Percentiles rank a stretch among this genome's conserved stretches.
These are phyloP conservation scores for Vaccinium myrtillus DNA, from an alignment of 148 eudicot genomes.

Conservation along the genomic window DNA sequence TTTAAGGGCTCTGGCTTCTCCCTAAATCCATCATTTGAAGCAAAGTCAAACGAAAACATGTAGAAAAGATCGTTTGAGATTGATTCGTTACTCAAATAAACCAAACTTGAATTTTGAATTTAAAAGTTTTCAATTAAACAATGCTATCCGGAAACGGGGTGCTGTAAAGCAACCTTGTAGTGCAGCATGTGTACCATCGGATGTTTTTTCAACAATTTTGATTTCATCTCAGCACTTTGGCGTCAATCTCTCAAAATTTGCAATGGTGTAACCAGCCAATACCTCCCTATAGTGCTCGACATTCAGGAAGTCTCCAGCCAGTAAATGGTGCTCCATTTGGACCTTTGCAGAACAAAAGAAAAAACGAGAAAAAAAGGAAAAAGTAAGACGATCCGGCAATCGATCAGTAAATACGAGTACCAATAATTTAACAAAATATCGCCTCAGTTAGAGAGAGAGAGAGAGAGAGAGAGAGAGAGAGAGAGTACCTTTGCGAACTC, in stretches of 20 bases:
- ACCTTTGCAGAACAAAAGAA: slow-evolving; percentile 29
- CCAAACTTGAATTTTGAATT: too few relatives aligned
- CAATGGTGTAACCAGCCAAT: slow-evolving; percentile 59
- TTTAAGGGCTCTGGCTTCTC: too few relatives aligned
- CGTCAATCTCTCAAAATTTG: slow-evolving; percentile 69
- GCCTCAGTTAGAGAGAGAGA: background rate
- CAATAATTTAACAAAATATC: background rate
- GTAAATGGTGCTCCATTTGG: slow-evolving; percentile 70
- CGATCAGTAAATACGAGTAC: background rate
- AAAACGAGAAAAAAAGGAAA: background rate
- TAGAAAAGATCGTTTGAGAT: too few relatives aligned
- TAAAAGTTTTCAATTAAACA: too few relatives aligned
- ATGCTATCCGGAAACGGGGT: too few relatives aligned
- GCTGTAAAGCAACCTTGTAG: too few relatives aligned
- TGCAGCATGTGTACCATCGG: too few relatives aligned
- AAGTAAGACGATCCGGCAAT: background rate
- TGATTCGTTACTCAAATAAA: too few relatives aligned
- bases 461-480: slow-evolving; percentile 5
- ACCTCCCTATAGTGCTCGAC: slow-evolving; percentile 66
- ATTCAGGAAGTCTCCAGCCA: slow-evolving; percentile 66
- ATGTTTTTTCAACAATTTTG: too few relatives aligned
- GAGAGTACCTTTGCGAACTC: slow-evolving; percentile 74
- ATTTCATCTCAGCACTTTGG: slow-evolving; percentile 19
- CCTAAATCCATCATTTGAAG: too few relatives aligned
- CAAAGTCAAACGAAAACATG: too few relatives aligned